Conservation (phyloP, 2,329 filamentous ascomycete genomes). For the Sclerotinia sclerotiorum region DNA sequence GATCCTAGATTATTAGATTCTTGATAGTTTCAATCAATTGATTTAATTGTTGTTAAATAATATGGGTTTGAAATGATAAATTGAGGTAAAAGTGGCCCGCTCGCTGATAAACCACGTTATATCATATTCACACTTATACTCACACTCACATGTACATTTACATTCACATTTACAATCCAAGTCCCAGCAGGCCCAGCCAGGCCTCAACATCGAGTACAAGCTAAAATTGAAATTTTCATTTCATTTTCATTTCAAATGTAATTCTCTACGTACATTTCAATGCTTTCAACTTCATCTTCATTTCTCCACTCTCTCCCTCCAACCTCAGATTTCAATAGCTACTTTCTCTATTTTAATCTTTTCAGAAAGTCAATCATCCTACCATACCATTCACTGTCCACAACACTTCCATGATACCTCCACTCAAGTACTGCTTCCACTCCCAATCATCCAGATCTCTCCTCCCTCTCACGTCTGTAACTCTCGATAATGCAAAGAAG, state of each 20-base stretch:
- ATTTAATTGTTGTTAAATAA: no score
- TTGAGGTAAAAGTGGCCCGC: no score
- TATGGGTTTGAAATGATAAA: no score
- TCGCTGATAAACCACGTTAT: no score
- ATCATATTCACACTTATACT: no score
- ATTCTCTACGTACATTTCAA: neutral
- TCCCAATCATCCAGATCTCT: neutral
- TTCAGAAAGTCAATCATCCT: constrained; percentile 1
- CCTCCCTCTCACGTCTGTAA: neutral
- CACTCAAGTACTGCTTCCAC: neutral
- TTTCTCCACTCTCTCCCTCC: neutral
- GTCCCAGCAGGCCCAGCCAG: neutral
- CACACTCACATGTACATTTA: neutral
- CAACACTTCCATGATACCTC: no score
- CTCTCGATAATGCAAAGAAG: constrained; percentile 6
- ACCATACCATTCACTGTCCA: neutral
- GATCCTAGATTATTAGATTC: no score
- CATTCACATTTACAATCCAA: neutral
- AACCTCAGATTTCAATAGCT: neutral
- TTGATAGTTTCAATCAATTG: no score
- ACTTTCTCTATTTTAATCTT: neutral
- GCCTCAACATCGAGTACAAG: no score
- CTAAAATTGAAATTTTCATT: neutral
- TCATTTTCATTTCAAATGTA: neutral
- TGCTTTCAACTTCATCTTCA: neutral